Conservation (phyloP, 495 filamentous ascomycete species). For the Cenococcum geophilum region DNA sequence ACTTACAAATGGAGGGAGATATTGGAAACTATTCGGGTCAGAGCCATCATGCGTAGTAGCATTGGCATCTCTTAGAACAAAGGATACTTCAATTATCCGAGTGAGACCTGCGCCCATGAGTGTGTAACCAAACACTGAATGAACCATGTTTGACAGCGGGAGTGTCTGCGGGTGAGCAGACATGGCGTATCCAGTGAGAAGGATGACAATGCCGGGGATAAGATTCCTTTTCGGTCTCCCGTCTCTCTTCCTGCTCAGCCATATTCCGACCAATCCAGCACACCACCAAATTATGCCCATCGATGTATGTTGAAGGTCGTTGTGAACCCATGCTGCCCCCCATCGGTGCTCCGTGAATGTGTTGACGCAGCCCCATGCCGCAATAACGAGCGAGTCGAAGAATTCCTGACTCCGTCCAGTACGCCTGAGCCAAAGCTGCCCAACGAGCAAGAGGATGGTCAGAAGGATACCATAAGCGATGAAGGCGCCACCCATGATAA, state of each 20-base stretch:
- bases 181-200: slow-evolving; percentile 95
- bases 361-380: slow-evolving; percentile 91
- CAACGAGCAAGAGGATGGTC: slow-evolving; percentile 79
- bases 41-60: slow-evolving; percentile 53
- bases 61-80: slow-evolving; percentile 68
- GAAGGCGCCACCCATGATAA: slow-evolving; percentile 97
- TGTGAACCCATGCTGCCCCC: slow-evolving; percentile 84
- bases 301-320: slow-evolving; percentile 92
- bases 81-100: slow-evolving; percentile 85
- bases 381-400: slow-evolving; percentile 87
- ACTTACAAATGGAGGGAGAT: slow-evolving; percentile 83
- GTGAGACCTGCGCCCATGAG: slow-evolving; percentile 83
- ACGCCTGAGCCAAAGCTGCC: slow-evolving; percentile 77
- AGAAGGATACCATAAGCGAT: slow-evolving; percentile 88
- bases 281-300: slow-evolving; percentile 99
- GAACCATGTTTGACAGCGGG: slow-evolving; percentile 79
- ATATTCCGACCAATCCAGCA: slow-evolving; percentile 84
- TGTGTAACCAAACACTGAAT: slow-evolving; percentile 89
- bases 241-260: slow-evolving; percentile 76
- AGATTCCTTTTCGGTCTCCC: slow-evolving; percentile 88
- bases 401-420: slow-evolving; percentile 93
- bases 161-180: slow-evolving; percentile 76
- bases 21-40: slow-evolving; percentile 83
- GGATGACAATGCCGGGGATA: slow-evolving; percentile 82
- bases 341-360: slow-evolving; percentile 97